Conservation (phyloP, 495 filamentous ascomycete genomes). For the Alectoria sarmentosa region DNA sequence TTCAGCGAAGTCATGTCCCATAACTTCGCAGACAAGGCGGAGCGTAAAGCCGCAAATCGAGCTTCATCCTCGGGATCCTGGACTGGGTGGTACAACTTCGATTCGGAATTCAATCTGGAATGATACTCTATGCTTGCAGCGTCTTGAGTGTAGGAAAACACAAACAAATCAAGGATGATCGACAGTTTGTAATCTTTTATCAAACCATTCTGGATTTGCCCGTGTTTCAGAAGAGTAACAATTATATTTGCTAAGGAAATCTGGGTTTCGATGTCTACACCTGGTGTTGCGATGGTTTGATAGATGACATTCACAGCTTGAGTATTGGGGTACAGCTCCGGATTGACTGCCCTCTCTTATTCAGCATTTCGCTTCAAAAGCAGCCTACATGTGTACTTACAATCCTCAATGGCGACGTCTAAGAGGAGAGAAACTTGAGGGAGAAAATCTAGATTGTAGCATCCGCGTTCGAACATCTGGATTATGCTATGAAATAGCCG, state of each 20-base stretch:
- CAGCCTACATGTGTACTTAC: not conserved
- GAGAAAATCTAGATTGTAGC: constrained; percentile 34
- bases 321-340: constrained; percentile 1
- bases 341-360: not conserved
- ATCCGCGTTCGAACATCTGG: constrained; percentile 33
- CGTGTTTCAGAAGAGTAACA: not conserved
- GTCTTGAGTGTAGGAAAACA: constrained; percentile 12
- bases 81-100: not conserved
- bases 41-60: constrained; percentile 44
- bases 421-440: constrained; percentile 23
- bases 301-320: constrained; percentile 3
- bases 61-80: constrained; percentile 32
- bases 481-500: constrained; percentile 41
- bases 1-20: constrained; percentile 57
- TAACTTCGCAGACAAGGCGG: constrained; percentile 49
- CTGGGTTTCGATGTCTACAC: constrained; percentile 4
- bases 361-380: not conserved
- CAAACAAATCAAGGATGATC: not conserved
- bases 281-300: not conserved
- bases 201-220: constrained; percentile 1
- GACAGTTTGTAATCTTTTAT: not conserved
- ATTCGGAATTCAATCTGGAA: not conserved
- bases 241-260: constrained; percentile 1
- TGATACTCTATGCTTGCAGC: too few relatives aligned
- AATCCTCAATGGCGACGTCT: constrained; percentile 26